A percentile compares a stretch with the other conserved stretches of the same genome.
Evolutionary conservation across 805 yeast genomes (phyloP).

Genomic region (Schwanniomyces pseudopolymorphus): DNA sequence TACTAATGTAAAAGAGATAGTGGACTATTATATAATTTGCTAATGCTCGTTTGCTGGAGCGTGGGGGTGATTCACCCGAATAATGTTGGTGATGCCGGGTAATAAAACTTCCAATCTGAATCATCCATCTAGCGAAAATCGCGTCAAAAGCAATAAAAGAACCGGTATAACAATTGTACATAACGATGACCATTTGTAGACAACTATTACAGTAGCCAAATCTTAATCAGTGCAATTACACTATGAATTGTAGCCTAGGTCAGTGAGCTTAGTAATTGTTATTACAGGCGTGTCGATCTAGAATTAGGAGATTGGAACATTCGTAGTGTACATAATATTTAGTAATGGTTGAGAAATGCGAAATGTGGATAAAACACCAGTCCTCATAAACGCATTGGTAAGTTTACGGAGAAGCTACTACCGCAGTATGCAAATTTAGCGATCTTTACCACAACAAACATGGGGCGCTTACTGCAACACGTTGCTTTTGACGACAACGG

Average conservation of each 20-base stretch:
- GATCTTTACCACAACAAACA: not conserved
- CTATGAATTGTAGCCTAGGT: not conserved
- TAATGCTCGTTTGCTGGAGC: not conserved
- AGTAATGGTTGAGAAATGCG: not conserved
- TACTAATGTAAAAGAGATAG: not conserved
- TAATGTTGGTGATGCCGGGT: not conserved
- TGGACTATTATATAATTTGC: not conserved
- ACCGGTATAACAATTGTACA: no score
- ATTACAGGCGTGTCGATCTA: not conserved
- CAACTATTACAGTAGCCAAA: not conserved
- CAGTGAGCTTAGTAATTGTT: not conserved
- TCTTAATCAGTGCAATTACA: not conserved
- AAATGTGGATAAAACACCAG: not conserved
- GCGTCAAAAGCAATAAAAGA: not conserved
- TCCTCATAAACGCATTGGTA: not conserved
- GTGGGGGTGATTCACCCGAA: conserved; percentile 11
- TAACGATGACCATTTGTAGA: not conserved
- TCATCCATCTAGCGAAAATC: not conserved
- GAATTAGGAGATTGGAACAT: not conserved
- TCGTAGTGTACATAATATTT: not conserved
- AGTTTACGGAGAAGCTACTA: not conserved
- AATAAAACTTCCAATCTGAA: not conserved
- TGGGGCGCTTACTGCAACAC: not conserved
- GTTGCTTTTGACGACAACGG: no score
- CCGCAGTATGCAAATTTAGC: not conserved